Evolutionary conservation across 2,329 filamentous ascomycete genomes (phyloP).

Genomic region (Neofusicoccum parvum): DNA sequence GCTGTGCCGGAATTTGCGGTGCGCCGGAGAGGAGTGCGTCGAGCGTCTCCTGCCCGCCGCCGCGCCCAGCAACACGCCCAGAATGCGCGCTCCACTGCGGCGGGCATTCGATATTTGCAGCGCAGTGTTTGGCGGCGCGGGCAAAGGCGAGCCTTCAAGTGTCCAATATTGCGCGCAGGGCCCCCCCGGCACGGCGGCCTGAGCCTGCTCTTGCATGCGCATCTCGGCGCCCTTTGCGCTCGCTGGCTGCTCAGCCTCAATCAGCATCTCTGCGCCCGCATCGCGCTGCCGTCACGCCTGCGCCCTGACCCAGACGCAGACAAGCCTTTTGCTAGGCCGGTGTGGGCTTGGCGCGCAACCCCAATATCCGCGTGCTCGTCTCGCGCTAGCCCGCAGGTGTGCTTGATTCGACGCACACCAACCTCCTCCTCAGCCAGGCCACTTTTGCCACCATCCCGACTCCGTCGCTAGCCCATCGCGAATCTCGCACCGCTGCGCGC

Average conservation of each 20-base stretch:
- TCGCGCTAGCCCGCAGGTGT: conserved; percentile 16
- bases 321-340: conserved; percentile 22
- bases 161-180: conserved; percentile 16
- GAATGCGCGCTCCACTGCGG: conserved; percentile 19
- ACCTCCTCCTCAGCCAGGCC: conserved; percentile 17
- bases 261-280: conserved; percentile 14
- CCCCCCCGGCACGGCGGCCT: conserved; percentile 7
- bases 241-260: conserved; percentile 18
- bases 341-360: conserved; percentile 18
- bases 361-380: conserved; percentile 20
- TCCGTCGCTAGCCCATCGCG: conserved; percentile 41
- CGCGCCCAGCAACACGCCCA: conserved; percentile 17
- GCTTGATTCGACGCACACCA: conserved; percentile 21
- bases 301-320: conserved; percentile 18
- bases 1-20: conserved; percentile 8
- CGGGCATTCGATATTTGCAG: conserved; percentile 14
- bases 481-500: conserved; percentile 32
- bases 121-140: not conserved
- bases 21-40: conserved; percentile 15
- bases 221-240: conserved; percentile 18
- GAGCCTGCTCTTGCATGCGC: conserved; percentile 13
- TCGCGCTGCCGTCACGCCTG: conserved; percentile 1
- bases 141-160: not conserved
- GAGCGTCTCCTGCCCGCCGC: not conserved
- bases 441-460: conserved; percentile 35